Evolutionary conservation across 2,329 filamentous ascomycete genomes (phyloP).

Genomic region (Colletotrichum godetiae): DNA sequence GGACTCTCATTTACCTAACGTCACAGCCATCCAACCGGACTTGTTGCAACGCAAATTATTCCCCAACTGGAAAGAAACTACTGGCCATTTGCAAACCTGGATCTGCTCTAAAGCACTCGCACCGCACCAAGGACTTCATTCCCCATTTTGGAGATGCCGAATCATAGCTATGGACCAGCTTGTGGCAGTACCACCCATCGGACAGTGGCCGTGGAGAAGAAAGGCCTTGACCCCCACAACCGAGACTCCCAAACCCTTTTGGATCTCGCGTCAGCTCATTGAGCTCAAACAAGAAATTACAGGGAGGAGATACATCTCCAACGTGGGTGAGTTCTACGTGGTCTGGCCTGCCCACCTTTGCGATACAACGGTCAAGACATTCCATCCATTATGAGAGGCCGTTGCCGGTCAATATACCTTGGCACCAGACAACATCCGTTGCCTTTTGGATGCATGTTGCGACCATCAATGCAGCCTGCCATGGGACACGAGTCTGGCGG

Average conservation of each 20-base stretch:
- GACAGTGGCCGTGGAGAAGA: conserved; percentile 2
- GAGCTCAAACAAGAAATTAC: conserved; percentile 10
- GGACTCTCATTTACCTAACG: conserved; percentile 15
- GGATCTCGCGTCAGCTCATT: conserved; percentile 6
- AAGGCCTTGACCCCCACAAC: background rate
- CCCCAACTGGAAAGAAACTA: background rate
- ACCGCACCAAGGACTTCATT: conserved; percentile 9
- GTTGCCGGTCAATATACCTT: background rate
- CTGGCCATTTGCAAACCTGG: conserved; percentile 2
- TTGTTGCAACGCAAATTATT: background rate
- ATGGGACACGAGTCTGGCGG: conserved; percentile 35
- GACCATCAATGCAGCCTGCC: conserved; percentile 24
- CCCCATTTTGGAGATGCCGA: background rate
- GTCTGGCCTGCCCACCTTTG: background rate
- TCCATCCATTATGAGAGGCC: conserved; percentile 8
- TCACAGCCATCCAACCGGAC: conserved; percentile 15
- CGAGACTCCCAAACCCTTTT: background rate
- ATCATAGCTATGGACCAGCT: background rate
- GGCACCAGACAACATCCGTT: background rate
- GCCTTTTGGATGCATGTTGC: conserved; percentile 1
- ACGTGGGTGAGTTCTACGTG: conserved; percentile 23
- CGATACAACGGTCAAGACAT: background rate
- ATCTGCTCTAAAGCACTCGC: conserved; percentile 4
- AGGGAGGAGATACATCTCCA: conserved; percentile 1
- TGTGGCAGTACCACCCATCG: conserved; percentile 23